Base-by-base conservation (phyloP, 805 yeast genomes). In the Starmera pachycereana region DNA sequence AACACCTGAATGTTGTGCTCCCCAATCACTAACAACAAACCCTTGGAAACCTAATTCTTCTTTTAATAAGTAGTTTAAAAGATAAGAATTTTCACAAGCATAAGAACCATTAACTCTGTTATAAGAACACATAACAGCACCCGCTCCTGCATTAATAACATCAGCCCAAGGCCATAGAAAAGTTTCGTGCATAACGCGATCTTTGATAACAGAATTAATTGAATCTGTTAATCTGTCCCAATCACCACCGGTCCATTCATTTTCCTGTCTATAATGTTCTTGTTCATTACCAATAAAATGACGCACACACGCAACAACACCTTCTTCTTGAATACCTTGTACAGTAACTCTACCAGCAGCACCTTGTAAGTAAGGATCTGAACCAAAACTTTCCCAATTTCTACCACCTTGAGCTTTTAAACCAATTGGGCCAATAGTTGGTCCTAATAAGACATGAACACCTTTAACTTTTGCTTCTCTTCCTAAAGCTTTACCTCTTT, bases 141-240 rank as follows among this genome's bases (percentile, higher is more conserved):
- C 81, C 25, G 62, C 78, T 29, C 81, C 81, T 8, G 81, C 77
- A 40, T 66, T 66, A 19, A 78, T 63, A 30, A 73, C 72, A 48
- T 77, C 80, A 6, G 80, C 81, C 60, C 74, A 78, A 10, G 84
- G 84, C 83, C 83, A 76, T 36, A 75, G 53, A 52, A 71, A 77
- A 2, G 75, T 52, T 49, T 78, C 84, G 51, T 74, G 82, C 71
- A 78, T 66, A 2, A 77, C 71, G 27, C 77, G 60, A 50, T 76
- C 82, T 41, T 76, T 81, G 35, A 76, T 72, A 43, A 74, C 72
- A 9, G 78, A 61, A 44, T 75, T 68, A 19, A 74, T 61, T 5
- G 78, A 63, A 7, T 58, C 56, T 14, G 61, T 52, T 29, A 73
- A 57, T n/a, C 52, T 54, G 39, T 63, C 66, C 70, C 71, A 71